Conservation (phyloP, 2,329 filamentous ascomycete species). For the Incumbomyces lentus region DNA sequence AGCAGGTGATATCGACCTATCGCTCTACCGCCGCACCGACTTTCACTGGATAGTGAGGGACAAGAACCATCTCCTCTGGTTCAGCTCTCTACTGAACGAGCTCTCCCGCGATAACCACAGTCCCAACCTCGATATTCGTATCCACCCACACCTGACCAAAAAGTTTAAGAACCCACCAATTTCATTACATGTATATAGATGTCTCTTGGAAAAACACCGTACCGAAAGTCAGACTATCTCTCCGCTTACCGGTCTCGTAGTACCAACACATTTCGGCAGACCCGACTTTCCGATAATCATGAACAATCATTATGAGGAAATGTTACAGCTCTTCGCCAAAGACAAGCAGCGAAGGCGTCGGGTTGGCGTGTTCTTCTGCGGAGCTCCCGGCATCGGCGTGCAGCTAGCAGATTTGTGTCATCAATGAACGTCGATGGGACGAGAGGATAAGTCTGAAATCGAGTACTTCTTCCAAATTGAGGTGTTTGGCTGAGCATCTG, state of each 20-base stretch:
- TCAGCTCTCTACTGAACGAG: constrained; percentile 37
- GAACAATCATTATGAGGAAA: constrained; percentile 45
- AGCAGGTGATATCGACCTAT: constrained; percentile 4
- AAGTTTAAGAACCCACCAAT: constrained; percentile 39
- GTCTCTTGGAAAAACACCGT: constrained; percentile 47
- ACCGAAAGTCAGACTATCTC: constrained; percentile 43
- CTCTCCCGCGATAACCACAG: constrained; percentile 22
- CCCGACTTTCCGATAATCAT: constrained; percentile 46
- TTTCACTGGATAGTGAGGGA: constrained; percentile 54
- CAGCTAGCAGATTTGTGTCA: constrained; percentile 46
- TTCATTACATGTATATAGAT: constrained; percentile 46
- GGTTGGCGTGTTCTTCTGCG: constrained; percentile 49
- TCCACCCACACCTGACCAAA: constrained; percentile 48
- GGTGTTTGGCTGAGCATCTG: constrained; percentile 32
- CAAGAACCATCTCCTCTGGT: constrained; percentile 47
- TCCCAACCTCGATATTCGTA: constrained; percentile 42
- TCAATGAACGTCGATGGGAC: constrained; percentile 40
- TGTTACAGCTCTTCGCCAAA: constrained; percentile 29
- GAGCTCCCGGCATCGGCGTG: constrained; percentile 45
- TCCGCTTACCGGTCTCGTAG: constrained; percentile 29
- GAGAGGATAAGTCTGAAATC: constrained; percentile 42
- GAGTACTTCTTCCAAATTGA: constrained; percentile 51
- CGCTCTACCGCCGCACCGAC: constrained; percentile 41
- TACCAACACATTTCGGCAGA: constrained; percentile 44
- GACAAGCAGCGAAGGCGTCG: constrained; percentile 22